Conservation (phyloP, 208 protist species). For the Leishmania gerbilli region DNA sequence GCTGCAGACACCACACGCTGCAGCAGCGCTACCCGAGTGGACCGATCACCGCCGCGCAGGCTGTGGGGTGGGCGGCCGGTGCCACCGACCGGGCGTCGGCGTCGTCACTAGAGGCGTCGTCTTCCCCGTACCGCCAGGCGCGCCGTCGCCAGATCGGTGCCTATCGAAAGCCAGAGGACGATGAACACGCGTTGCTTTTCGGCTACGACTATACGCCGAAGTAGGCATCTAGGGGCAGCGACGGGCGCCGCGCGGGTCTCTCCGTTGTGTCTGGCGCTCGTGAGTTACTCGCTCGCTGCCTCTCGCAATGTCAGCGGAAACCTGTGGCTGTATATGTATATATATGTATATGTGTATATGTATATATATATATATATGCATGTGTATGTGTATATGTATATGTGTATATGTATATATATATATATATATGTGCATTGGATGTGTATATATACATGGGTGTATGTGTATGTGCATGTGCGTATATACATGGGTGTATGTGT, state of each 20-base stretch:
- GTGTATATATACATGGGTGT: no score
- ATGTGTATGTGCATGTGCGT: no score
- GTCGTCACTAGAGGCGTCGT: background rate
- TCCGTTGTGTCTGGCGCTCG: background rate
- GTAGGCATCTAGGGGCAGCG: slow-evolving; percentile 17
- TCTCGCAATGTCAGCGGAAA: background rate
- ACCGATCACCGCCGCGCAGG: slow-evolving; percentile 53
- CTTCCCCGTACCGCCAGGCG: background rate
- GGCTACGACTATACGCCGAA: slow-evolving; percentile 56
- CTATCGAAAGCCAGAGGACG: slow-evolving; percentile 63
- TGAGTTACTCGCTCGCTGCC: background rate
- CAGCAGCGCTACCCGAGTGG: slow-evolving; percentile 51
- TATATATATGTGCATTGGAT: no score
- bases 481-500: no score
- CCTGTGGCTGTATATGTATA: background rate
- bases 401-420: no score
- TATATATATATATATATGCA: no score
- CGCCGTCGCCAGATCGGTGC: slow-evolving; percentile 14
- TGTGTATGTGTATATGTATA: no score
- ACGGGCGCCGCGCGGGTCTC: background rate
- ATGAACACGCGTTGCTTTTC: slow-evolving; percentile 55
- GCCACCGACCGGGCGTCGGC: background rate
- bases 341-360: background rate
- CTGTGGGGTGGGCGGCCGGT: slow-evolving; percentile 47
- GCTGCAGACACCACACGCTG: slow-evolving; percentile 32